Percentiles rank a stretch among this genome's conserved stretches.
These are phyloP conservation scores for Tolypocladium album DNA, from an alignment of 2,329 filamentous ascomycete species.

Conservation along the genomic window DNA sequence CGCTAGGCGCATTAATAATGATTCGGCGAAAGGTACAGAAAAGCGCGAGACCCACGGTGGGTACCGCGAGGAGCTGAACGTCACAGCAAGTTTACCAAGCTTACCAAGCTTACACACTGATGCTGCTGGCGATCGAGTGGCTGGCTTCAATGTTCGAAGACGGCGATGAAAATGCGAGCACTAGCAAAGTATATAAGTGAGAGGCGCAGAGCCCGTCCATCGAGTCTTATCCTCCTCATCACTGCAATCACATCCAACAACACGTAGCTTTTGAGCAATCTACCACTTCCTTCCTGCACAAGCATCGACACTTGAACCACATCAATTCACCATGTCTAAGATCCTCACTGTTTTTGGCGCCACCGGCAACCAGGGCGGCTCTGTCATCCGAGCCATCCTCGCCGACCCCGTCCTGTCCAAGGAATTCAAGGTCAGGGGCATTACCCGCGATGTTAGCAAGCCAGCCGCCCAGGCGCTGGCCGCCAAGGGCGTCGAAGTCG, in stretches of 20 bases:
- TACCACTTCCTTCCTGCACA: no score
- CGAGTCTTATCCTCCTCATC: neutral
- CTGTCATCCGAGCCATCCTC: slow-evolving; percentile 33
- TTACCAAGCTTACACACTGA: no score
- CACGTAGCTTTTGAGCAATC: neutral
- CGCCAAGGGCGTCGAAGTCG: slow-evolving; percentile 30
- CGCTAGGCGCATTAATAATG: neutral
- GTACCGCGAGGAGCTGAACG: neutral
- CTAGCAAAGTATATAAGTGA: neutral
- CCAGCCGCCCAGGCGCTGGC: slow-evolving; percentile 25
- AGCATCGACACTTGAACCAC: neutral
- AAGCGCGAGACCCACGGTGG: neutral
- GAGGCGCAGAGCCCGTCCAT: neutral
- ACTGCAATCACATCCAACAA: neutral
- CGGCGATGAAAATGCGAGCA: neutral
- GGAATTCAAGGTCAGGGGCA: slow-evolving; percentile 32
- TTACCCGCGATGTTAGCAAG: slow-evolving; percentile 34
- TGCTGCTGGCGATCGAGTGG: no score
- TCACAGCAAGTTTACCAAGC: neutral
- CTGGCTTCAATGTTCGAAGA: neutral
- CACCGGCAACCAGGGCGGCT: slow-evolving; percentile 38
- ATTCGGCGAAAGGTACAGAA: neutral
- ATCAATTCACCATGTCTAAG: slow-evolving; percentile 20
- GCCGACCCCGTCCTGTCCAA: slow-evolving; percentile 31
- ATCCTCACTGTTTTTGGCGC: slow-evolving; percentile 34